Conservation (phyloP, 1,139 yeast genomes). For the Taiozyma sp. region DNA sequence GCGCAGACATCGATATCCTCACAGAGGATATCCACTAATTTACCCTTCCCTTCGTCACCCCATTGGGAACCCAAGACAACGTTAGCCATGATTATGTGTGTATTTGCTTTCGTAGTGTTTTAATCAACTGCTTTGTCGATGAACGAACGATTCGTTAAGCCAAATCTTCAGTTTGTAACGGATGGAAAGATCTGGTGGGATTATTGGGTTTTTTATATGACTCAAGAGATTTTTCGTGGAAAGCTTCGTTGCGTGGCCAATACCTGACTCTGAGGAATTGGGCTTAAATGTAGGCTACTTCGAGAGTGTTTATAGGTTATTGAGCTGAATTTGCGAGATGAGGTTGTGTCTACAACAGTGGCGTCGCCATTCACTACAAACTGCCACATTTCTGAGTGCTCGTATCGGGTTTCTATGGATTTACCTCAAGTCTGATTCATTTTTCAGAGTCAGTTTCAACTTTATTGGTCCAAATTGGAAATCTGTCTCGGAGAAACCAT, state of each 20-base stretch:
- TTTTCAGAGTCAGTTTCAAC: background rate
- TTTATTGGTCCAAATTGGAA: background rate
- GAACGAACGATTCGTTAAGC: background rate
- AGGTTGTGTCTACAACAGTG: background rate
- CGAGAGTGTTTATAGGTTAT: background rate
- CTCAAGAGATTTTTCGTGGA: background rate
- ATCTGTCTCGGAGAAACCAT: background rate
- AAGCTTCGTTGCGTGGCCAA: background rate
- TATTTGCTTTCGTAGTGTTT: background rate
- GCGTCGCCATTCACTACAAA: background rate
- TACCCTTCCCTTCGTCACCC: conserved; percentile 99
- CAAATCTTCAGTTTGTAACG: background rate
- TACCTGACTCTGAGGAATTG: background rate
- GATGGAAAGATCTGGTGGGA: background rate
- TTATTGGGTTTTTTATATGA: background rate
- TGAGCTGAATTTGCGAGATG: background rate
- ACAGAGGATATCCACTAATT: conserved; percentile 88
- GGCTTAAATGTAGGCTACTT: background rate
- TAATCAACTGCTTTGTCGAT: background rate
- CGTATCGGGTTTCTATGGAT: background rate
- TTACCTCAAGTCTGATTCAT: background rate
- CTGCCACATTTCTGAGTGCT: background rate
- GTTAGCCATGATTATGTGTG: conserved; percentile 29
- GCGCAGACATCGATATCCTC: conserved; percentile 96
- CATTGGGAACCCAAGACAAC: conserved; percentile 97